These are phyloP conservation scores for Naumovozyma baii DNA, from an alignment of 805 yeast species.

Conservation along the genomic window DNA sequence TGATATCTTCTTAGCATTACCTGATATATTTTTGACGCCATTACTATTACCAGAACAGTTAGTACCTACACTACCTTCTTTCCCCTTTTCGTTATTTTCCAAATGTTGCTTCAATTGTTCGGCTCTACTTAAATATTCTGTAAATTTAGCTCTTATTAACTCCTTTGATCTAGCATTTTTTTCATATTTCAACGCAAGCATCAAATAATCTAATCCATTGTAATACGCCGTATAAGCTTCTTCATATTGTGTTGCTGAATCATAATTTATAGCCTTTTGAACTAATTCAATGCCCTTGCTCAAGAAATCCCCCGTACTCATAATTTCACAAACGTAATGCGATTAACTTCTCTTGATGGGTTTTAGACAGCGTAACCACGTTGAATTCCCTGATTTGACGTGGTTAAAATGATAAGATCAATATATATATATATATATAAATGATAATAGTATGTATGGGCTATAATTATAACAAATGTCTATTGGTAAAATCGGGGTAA, in stretches of 20 bases:
- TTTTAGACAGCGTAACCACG: too few species aligned
- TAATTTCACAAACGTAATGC: too few species aligned
- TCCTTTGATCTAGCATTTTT: conserved; percentile 86
- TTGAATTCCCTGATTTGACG: too few species aligned
- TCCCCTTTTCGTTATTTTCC: conserved; percentile 50
- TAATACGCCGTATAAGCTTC: conserved; percentile 91
- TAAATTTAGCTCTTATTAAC: conserved; percentile 75
- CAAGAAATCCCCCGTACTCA: conserved; percentile 62
- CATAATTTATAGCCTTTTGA: conserved; percentile 91
- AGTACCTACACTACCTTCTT: background rate
- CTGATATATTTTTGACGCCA: conserved; percentile 35
- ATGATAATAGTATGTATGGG: too few species aligned
- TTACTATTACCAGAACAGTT: conserved; percentile 36
- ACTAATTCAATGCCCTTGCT: conserved; percentile 92
- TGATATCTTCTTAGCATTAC: conserved; percentile 38
- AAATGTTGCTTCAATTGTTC: conserved; percentile 87
- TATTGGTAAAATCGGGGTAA: background rate
- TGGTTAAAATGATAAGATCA: too few species aligned
- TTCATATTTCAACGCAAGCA: conserved; percentile 92
- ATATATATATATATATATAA: too few species aligned
- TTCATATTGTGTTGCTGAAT: conserved; percentile 77
- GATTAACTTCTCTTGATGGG: too few species aligned
- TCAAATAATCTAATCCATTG: conserved; percentile 86
- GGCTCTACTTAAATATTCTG: conserved; percentile 86
- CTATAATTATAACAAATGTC: too few species aligned